Evolutionary conservation across 306 rosid species (phyloP), one percentile per base, ranked within the genome.

Genomic region (Sesbania bispinosa): DNA sequence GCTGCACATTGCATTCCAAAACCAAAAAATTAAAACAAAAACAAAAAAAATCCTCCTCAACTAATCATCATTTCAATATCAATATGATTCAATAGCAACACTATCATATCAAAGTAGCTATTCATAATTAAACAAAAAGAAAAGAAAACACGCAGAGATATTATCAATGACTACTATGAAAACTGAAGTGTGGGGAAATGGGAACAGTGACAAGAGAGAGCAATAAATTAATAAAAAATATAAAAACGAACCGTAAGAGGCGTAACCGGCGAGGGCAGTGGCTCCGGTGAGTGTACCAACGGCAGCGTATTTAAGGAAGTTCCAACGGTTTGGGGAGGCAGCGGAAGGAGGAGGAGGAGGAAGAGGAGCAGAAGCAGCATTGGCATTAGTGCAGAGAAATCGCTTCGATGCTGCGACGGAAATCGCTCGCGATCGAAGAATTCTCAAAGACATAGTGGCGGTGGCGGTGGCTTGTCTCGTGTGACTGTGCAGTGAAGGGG

Each of bases 1-100:
- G 90, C 99, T 95, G 84, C 75, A 59, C 42, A 48, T 64, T 67
- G 4, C 77, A 62, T 39, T 69, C 58, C 62, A 67, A 54, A 18
- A 54, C 43, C 24, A 57, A 43, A 10, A 2, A 18, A 27, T 26
- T 0, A 8, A 2, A 48, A 20, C 5, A 64, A 53, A 7, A 51
- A 59, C 6, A n/a, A 29, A 21, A 73, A 41, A 23, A 62, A 30
- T 10, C 8, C 2, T 46, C 58, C 2, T 20, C 10, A 16, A 35
- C 2, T 8, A 38, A 18, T 24, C 15, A 67, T 35, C 24, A 54
- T 58, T 55, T 29, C 9, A 1, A 29, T 47, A 30, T 21, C 67
- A 59, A 32, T 0, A 29, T 2, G 10, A 65, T 46, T 45, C 21
- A 35, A 18, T 2, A 58, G 54, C 21, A 35, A 55, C 14, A 11